Evolutionary conservation across 2,329 filamentous ascomycete genomes (phyloP).

Genomic region (Fusarium nematophilum): DNA sequence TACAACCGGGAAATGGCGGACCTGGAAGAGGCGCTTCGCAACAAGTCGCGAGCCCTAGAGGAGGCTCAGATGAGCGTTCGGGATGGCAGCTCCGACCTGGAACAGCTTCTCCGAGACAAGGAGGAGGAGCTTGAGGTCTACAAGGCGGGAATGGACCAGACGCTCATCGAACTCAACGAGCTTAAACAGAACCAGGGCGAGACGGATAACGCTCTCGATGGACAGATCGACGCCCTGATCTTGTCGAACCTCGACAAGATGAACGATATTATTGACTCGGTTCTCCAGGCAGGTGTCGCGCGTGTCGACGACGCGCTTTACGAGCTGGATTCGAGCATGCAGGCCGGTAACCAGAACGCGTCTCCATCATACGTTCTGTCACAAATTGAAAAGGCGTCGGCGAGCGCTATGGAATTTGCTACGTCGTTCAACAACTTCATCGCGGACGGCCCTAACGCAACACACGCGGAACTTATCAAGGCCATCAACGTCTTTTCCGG

Average conservation of each 20-base stretch:
- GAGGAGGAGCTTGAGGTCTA: constrained; percentile 98
- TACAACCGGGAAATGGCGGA: constrained; percentile 98
- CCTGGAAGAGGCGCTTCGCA: constrained; percentile 89
- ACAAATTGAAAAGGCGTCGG: constrained; percentile 95
- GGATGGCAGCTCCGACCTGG: constrained; percentile 86
- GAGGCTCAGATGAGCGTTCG: constrained; percentile 82
- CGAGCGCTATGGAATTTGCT: constrained; percentile 95
- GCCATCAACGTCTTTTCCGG: constrained; percentile 91
- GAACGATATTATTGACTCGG: constrained; percentile 97
- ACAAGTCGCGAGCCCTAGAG: constrained; percentile 88
- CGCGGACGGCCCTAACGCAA: constrained; percentile 92
- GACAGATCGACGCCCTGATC: constrained; percentile 90
- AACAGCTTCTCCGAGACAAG: constrained; percentile 88
- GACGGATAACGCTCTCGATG: constrained; percentile 84
- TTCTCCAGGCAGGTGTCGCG: constrained; percentile 90
- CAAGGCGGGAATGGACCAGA: constrained; percentile 98
- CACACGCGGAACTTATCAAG: constrained; percentile 91
- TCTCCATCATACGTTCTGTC: constrained; percentile 95
- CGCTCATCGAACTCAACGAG: constrained; percentile 91
- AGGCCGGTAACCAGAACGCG: constrained; percentile 97
- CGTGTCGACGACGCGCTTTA: constrained; percentile 97
- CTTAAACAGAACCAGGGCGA: constrained; percentile 80
- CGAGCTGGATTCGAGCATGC: constrained; percentile 97
- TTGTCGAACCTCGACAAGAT: constrained; percentile 91
- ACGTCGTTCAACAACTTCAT: constrained; percentile 99